These are phyloP conservation scores for Alternaria sp. DNA, from an alignment of 2,329 filamentous ascomycete genomes.

Conservation along the genomic window DNA sequence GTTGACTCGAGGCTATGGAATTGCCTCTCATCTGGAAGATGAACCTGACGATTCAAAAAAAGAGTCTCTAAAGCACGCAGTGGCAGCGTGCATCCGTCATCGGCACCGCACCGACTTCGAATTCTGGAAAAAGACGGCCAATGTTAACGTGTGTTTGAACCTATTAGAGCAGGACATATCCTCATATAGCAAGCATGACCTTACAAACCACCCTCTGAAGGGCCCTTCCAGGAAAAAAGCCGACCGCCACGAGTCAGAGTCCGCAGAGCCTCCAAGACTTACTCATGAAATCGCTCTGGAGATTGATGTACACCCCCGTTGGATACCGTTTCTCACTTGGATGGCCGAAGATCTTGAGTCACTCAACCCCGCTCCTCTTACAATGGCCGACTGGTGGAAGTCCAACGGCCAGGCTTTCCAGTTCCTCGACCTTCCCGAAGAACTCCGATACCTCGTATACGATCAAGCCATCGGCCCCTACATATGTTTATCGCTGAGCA, in stretches of 20 bases:
- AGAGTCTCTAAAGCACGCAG: background rate
- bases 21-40: background rate
- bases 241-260: background rate
- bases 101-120: background rate
- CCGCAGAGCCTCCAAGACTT: background rate
- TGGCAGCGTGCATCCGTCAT: background rate
- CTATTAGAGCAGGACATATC: background rate
- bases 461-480: background rate
- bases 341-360: background rate
- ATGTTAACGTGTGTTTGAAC: background rate
- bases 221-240: background rate
- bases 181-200: background rate
- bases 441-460: background rate
- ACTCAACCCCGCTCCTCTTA: background rate
- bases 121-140: background rate
- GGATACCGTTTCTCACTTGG: background rate
- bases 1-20: background rate
- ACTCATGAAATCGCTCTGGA: background rate
- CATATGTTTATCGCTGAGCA: background rate
- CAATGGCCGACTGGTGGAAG: background rate
- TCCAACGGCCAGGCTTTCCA: background rate
- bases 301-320: background rate
- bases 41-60: background rate
- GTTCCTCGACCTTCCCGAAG: background rate
- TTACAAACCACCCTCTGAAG: background rate